Conservation (phyloP, 139 green algal genomes). For the Choricystis sp. region DNA sequence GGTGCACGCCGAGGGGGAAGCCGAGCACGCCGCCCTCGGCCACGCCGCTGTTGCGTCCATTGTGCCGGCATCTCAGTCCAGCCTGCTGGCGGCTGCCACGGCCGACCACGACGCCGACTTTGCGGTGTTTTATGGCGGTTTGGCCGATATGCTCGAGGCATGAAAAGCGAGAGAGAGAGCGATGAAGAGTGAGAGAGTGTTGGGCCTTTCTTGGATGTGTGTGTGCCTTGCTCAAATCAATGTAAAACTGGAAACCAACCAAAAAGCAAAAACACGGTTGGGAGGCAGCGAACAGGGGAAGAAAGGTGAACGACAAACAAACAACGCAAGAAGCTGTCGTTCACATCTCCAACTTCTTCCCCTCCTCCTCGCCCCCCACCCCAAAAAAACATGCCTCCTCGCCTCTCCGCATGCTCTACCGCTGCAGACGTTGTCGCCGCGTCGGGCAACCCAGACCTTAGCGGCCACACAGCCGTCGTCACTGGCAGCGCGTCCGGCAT, state of each 20-base stretch:
- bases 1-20: slow-evolving; percentile 76
- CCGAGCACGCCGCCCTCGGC: slow-evolving; percentile 79
- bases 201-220: too few relatives aligned
- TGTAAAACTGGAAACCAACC: background rate
- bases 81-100: slow-evolving; percentile 52
- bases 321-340: too few relatives aligned
- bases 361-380: too few relatives aligned
- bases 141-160: slow-evolving; percentile 60
- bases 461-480: background rate
- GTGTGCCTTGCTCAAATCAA: background rate
- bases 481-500: background rate
- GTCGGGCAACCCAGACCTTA: background rate
- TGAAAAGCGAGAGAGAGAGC: background rate
- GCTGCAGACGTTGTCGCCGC: background rate
- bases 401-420: background rate
- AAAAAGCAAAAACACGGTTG: background rate
- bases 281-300: background rate
- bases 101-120: slow-evolving; percentile 80
- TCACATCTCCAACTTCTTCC: too few relatives aligned
- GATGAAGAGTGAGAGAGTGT: background rate
- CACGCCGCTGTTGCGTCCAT: slow-evolving; percentile 67
- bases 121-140: slow-evolving; percentile 73
- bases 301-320: too few relatives aligned
- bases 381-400: background rate
- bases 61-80: slow-evolving; percentile 38